Conservation (phyloP, 495 filamentous ascomycete genomes). For the Penicillium coprophilum region DNA sequence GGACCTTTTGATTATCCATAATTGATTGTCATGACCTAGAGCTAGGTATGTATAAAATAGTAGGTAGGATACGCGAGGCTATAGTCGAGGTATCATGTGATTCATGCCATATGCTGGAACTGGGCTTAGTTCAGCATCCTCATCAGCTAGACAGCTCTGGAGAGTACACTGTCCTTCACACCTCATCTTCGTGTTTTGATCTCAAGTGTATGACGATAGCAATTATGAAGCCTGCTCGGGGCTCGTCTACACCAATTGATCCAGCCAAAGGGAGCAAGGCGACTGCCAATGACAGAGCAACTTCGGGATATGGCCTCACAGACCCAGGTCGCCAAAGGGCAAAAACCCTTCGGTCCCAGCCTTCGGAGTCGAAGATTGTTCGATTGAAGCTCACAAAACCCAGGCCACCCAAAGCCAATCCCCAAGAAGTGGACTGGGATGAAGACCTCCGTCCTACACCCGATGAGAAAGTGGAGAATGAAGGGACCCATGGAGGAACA, state of each 20-base stretch:
- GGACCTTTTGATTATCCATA: neutral
- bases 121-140: neutral
- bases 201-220: neutral
- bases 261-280: neutral
- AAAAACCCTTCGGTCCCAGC: neutral
- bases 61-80: neutral
- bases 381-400: slow-evolving; percentile 11
- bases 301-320: neutral
- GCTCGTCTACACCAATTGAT: neutral
- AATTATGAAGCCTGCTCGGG: neutral
- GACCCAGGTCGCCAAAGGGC: neutral
- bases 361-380: slow-evolving; percentile 17
- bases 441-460: slow-evolving; percentile 37
- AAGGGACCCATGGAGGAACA: slow-evolving; percentile 7
- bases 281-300: neutral
- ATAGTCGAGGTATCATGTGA: slow-evolving; percentile 3
- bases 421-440: slow-evolving; percentile 33
- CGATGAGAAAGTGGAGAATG: slow-evolving; percentile 10
- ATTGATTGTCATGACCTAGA: neutral
- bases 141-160: neutral
- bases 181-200: neutral
- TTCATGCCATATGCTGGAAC: neutral
- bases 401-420: neutral
- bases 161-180: too few species aligned
- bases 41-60: neutral